Evolutionary conservation across 768 basidiomycete genomes (phyloP).

Genomic region (Tephrocybe sp.): DNA sequence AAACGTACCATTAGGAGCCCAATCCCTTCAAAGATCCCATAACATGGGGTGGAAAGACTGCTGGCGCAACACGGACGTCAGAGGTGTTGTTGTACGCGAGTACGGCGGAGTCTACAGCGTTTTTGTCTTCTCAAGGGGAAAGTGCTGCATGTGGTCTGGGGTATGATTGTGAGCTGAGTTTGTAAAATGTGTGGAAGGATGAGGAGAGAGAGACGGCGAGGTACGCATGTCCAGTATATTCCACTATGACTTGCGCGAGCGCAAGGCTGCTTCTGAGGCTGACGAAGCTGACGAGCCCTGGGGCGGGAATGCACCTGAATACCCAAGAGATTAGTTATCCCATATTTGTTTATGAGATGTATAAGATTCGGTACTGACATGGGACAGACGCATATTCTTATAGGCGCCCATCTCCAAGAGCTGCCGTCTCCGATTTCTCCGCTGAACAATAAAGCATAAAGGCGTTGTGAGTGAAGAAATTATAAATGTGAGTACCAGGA

Average conservation of each 20-base stretch:
- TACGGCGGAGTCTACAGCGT: constrained; percentile 83
- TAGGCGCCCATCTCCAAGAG: constrained; percentile 72
- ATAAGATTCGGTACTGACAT: constrained; percentile 65
- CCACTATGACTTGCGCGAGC: constrained; percentile 53
- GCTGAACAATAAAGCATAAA: constrained; percentile 35
- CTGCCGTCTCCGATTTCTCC: constrained; percentile 76
- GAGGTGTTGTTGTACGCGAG: constrained; percentile 78
- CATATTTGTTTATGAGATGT: neutral
- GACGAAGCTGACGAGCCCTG: constrained; percentile 69
- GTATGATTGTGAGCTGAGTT: neutral
- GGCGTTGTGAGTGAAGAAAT: neutral
- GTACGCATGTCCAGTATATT: constrained; percentile 74
- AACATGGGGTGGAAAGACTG: constrained; percentile 77
- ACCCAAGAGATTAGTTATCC: neutral
- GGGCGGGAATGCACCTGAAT: constrained; percentile 78
- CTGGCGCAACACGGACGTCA: constrained; percentile 76
- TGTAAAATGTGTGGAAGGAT: no score
- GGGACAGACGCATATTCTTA: constrained; percentile 69
- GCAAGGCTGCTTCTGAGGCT: constrained; percentile 67
- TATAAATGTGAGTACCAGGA: constrained; percentile 46
- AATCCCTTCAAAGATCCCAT: constrained; percentile 80
- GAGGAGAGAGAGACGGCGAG: constrained; percentile 15
- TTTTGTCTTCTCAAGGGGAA: constrained; percentile 82
- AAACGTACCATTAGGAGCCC: constrained; percentile 66
- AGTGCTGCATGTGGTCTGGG: constrained; percentile 72